phyloP scores from a whole-genome alignment of 805 yeast genomes.

The Candida incommunis region DNA sequence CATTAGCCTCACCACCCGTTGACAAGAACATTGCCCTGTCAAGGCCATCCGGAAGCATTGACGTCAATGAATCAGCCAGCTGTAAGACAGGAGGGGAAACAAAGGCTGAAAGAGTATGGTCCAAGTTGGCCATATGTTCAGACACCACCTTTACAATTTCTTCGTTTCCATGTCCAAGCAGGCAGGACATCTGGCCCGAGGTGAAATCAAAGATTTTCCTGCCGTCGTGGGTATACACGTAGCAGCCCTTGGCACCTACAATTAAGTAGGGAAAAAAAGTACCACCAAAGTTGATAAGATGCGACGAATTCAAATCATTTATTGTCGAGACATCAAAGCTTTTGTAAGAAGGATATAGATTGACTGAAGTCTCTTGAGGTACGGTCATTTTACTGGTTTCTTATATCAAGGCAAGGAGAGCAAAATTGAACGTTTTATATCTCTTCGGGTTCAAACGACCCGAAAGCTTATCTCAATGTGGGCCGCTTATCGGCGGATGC shows the following conservation, averaged over 20 bases:
- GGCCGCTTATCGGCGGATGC: too few species aligned
- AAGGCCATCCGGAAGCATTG: background rate
- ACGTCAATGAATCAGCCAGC: background rate
- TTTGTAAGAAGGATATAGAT: background rate
- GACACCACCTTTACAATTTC: background rate
- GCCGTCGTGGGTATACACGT: background rate
- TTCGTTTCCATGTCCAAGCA: background rate
- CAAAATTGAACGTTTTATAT: too few species aligned
- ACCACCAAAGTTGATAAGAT: background rate
- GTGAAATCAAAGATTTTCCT: background rate
- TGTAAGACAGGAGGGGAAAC: background rate
- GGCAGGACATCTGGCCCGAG: background rate
- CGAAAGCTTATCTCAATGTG: too few species aligned
- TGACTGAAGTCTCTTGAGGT: background rate
- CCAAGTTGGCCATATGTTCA: background rate
- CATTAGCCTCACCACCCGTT: background rate
- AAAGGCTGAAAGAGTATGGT: background rate
- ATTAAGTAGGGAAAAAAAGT: background rate
- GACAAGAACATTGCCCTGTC: conserved; percentile 1
- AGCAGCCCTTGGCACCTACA: background rate
- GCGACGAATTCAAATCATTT: background rate
- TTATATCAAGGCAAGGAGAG: too few species aligned
- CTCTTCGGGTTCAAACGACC: too few species aligned
- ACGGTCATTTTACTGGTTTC: too few species aligned
- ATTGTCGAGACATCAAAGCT: background rate